phyloP scores from a whole-genome alignment of 163 green algal species.

The Chlorella variabilis region DNA sequence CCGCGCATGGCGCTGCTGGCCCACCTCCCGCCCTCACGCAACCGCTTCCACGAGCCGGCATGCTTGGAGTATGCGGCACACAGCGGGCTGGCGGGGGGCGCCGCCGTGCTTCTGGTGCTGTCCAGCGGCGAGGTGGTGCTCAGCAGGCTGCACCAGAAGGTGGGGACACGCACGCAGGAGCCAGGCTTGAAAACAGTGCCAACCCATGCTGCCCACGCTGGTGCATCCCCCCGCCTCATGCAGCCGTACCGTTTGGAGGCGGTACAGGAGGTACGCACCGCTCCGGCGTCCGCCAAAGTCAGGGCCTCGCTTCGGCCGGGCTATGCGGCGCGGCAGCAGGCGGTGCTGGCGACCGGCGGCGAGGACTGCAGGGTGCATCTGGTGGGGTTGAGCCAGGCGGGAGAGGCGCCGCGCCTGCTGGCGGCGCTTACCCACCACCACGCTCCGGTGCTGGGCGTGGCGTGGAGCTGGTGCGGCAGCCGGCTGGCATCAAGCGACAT shows the following conservation, averaged over 20 bases:
- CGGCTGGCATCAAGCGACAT: constrained; percentile 57
- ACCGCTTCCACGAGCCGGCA: constrained; percentile 2
- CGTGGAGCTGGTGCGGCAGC: constrained; percentile 60
- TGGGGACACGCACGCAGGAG: neutral
- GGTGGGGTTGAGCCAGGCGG: neutral
- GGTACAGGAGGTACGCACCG: constrained; percentile 5
- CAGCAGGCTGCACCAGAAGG: neutral
- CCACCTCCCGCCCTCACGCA: neutral
- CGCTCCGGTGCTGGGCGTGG: constrained; percentile 56
- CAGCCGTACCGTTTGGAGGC: constrained; percentile 22
- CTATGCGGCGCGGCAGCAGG: constrained; percentile 7
- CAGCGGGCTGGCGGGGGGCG: constrained; percentile 7
- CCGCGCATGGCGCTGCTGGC: neutral
- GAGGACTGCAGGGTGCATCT: constrained; percentile 39
- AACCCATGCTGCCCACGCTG: neutral
- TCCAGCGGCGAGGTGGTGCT: constrained; percentile 24
- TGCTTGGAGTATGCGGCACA: constrained; percentile 12
- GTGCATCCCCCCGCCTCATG: neutral
- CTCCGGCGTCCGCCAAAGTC: constrained; percentile 38
- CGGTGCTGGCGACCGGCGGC: constrained; percentile 45
- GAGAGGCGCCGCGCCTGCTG: neutral
- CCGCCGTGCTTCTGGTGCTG: constrained; percentile 7
- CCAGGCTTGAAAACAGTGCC: neutral
- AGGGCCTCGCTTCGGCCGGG: constrained; percentile 41
- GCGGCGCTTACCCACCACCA: constrained; percentile 47